Evolutionary conservation across 2,329 filamentous ascomycete genomes (phyloP), one percentile per base, ranked within the genome.

Genomic region (Bipolaris cookei): DNA sequence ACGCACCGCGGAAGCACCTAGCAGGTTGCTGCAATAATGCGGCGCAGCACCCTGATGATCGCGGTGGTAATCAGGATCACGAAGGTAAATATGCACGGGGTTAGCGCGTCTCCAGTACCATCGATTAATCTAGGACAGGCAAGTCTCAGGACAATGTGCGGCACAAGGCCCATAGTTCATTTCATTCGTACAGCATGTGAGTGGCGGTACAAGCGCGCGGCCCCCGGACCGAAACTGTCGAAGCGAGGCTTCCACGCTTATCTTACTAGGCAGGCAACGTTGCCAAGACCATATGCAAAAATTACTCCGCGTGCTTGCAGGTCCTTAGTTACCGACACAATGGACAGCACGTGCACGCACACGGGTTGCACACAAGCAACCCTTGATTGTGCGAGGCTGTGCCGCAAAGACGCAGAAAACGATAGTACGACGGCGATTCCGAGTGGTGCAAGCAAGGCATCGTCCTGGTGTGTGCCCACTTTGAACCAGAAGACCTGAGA

Each of bases 341-440:
- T 49, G 21, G 46, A 39, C 8, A 39, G 46, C 21, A 30, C 45
- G 45, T 47, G 32, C n/a, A 49, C 23, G 7, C 20, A 16, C 20
- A n/a, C n/a, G n/a, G n/a, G n/a, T n/a, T n/a, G n/a, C n/a, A n/a
- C n/a, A n/a, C n/a, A n/a, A n/a, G n/a, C n/a, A n/a, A n/a, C n/a
- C n/a, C n/a, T 34, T 16, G 20, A 42, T 51, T 5, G 39, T 49
- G 13, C 25, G 11, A 43, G 25, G 16, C 16, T 51, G 38, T 25
- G 48, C 48, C 38, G 48, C 48, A 23, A 42, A 43, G 25, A 34
- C 16, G 28, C 38, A 51, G 48, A 23, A 34, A 18, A 51, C 16
- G 28, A n/a, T n/a, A n/a, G 39, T 16, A 34, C 35, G 35, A 25
- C n/a, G 23, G 35, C 35, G 30, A 23, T 7, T 49, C 21, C 25